phyloP scores from a whole-genome alignment of 2,329 filamentous ascomycete species.

The Nemania sp. region DNA sequence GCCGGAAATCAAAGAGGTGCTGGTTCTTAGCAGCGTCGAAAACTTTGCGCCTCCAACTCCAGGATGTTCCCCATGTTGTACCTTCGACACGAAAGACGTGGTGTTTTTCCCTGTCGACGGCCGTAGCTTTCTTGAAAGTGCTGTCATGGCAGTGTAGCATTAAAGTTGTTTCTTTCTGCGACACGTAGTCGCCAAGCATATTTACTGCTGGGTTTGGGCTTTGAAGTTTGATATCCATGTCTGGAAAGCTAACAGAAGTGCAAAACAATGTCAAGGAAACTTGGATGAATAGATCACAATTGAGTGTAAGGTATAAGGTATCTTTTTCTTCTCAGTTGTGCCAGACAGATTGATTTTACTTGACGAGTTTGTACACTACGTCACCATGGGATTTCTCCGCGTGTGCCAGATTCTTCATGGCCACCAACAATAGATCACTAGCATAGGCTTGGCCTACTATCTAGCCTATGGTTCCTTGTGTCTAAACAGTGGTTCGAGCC shows the following conservation, averaged over 20 bases:
- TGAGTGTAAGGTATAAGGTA: no score
- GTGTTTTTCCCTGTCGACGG: background rate
- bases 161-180: constrained; percentile 1
- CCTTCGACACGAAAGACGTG: constrained; percentile 23
- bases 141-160: constrained; percentile 17
- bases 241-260: background rate
- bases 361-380: no score
- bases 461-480: no score
- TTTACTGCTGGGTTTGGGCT: constrained; percentile 12
- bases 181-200: constrained; percentile 12
- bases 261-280: no score
- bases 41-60: constrained; percentile 28
- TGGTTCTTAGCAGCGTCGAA: constrained; percentile 6
- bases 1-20: constrained; percentile 27
- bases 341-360: no score
- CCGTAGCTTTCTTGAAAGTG: constrained; percentile 15
- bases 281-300: no score
- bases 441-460: no score
- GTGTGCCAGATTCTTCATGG: no score
- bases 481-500: no score
- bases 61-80: constrained; percentile 19
- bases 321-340: no score
- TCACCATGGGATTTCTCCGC: no score
- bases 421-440: no score
- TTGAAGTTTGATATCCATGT: constrained; percentile 16